phyloP scores from a whole-genome alignment of 140 eudicot genomes.

The Anethum foeniculum region DNA sequence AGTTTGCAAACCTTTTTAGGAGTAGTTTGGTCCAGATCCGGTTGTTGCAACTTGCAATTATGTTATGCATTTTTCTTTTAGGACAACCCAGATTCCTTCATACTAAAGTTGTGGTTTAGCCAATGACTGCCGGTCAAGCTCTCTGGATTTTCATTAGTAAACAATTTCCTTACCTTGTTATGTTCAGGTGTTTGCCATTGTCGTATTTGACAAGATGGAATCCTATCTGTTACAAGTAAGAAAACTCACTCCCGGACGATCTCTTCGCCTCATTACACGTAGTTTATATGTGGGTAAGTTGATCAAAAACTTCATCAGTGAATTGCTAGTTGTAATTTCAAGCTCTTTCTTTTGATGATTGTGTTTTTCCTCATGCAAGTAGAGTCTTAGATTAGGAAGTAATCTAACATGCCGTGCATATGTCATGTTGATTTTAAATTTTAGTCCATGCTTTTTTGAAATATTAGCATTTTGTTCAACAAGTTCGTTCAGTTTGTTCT shows the following conservation, averaged over 20 bases:
- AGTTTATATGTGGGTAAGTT: slow-evolving; percentile 25
- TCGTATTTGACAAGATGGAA: slow-evolving; percentile 32
- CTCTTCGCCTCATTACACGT: slow-evolving; percentile 29
- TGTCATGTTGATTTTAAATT: too few relatives aligned
- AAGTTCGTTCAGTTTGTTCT: too few relatives aligned
- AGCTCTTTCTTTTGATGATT: background rate
- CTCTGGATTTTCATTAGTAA: background rate
- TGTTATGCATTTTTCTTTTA: too few relatives aligned
- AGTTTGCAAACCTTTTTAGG: too few relatives aligned
- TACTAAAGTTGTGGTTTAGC: background rate
- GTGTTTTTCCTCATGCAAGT: too few relatives aligned
- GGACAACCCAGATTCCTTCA: too few relatives aligned
- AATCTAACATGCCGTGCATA: too few relatives aligned
- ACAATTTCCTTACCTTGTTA: background rate
- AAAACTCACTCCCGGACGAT: slow-evolving; percentile 22
- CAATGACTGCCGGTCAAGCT: background rate
- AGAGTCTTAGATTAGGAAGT: too few relatives aligned
- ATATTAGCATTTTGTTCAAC: too few relatives aligned
- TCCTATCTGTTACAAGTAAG: slow-evolving; percentile 10
- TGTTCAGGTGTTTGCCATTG: slow-evolving; percentile 35
- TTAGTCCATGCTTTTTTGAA: too few relatives aligned
- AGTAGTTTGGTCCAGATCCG: too few relatives aligned
- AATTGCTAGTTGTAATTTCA: background rate
- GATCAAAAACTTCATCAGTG: background rate
- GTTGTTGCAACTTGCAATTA: too few relatives aligned